phyloP scores from a whole-genome alignment of 176 grass and related monocot genomes.

The Pontederia crassipes region DNA sequence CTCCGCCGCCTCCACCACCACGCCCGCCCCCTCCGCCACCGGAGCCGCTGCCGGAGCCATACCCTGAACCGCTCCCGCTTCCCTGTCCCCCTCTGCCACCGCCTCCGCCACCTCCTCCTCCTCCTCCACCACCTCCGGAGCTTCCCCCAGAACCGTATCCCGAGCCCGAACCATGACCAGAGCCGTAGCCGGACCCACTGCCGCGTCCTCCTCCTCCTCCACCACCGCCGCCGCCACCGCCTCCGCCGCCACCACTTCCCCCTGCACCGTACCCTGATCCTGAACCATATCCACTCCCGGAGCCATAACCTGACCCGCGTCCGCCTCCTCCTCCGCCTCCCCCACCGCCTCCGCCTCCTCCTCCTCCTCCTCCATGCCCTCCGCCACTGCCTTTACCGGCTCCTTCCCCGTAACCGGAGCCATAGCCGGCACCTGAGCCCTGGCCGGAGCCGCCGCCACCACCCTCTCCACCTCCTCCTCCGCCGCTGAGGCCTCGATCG shows the following conservation, averaged over 20 bases:
- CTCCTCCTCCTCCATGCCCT: neutral
- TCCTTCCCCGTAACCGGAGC: neutral
- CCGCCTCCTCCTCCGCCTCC: constrained; percentile 1
- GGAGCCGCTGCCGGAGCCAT: constrained; percentile 9
- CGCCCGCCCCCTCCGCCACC: neutral
- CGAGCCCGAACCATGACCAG: too few relatives aligned
- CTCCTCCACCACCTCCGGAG: neutral
- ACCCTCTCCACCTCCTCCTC: too few relatives aligned
- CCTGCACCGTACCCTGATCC: too few relatives aligned
- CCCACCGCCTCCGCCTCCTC: constrained; percentile 8
- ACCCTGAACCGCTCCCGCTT: constrained; percentile 11
- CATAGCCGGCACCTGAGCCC: neutral
- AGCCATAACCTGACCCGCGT: neutral
- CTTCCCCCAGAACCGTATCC: too few relatives aligned
- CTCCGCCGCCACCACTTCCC: too few relatives aligned
- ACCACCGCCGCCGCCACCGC: too few relatives aligned
- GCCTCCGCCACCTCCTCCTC: neutral
- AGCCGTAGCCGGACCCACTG: too few relatives aligned
- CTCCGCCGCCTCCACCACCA: too few relatives aligned
- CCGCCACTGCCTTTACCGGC: neutral
- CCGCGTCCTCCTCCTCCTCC: too few relatives aligned
- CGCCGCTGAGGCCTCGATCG: neutral
- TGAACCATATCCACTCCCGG: too few relatives aligned
- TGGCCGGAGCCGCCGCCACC: neutral
- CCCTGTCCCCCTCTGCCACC: neutral